Evolutionary conservation across 257 asterid species (phyloP).

Genomic region (Fraxinus americana): DNA sequence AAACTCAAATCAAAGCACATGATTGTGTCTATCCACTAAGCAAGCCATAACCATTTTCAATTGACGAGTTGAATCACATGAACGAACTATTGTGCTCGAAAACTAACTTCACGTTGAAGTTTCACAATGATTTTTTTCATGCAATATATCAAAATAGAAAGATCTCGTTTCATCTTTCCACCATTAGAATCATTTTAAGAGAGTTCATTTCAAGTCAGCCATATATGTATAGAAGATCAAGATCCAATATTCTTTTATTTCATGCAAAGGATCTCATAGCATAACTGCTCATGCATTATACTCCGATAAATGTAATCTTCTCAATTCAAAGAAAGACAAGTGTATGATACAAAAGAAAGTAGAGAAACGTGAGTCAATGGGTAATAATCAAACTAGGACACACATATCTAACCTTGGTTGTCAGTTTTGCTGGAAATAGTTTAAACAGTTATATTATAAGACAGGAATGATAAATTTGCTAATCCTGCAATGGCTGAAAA

Average conservation of each 20-base stretch:
- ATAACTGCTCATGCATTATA: not conserved
- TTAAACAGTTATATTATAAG: not conserved
- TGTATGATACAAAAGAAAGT: not conserved
- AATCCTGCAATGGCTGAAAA: not conserved
- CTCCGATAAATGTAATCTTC: not conserved
- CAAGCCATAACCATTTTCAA: not conserved
- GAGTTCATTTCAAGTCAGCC: not conserved
- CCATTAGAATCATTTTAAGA: not conserved
- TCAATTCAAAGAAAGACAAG: not conserved
- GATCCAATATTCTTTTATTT: not conserved
- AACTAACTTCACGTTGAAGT: not conserved
- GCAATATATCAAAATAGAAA: not conserved
- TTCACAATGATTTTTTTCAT: not conserved
- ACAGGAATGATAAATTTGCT: not conserved
- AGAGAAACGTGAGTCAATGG: not conserved
- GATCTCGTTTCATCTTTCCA: not conserved
- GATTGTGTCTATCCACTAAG: constrained; percentile 7
- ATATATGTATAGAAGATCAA: not conserved
- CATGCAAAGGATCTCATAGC: not conserved
- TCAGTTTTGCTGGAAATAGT: not conserved
- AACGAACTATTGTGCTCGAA: not conserved
- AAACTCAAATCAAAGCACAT: constrained; percentile 8
- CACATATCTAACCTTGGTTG: not conserved
- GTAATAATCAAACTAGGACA: not conserved
- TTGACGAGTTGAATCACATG: not conserved